phyloP scores from a whole-genome alignment of 2,329 filamentous ascomycete species.

The Aspergillus costaricaensis region DNA sequence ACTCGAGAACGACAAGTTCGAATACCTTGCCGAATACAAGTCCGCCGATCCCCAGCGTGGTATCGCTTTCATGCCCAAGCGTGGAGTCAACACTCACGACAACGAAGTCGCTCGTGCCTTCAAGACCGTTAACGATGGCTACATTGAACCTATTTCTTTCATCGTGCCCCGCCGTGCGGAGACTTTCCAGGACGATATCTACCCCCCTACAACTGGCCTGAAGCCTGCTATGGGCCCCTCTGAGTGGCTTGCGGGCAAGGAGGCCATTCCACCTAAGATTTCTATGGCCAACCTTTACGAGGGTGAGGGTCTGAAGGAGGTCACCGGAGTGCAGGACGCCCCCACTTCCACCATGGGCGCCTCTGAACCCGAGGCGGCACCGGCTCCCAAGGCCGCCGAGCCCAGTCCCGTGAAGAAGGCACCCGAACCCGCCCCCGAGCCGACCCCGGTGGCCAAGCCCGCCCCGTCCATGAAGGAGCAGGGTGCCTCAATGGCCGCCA shows the following conservation, averaged over 20 bases:
- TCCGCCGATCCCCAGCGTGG: constrained; percentile 94
- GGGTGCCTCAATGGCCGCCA: constrained; percentile 79
- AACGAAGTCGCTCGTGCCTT: constrained; percentile 95
- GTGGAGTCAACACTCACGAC: constrained; percentile 93
- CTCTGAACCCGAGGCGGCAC: constrained; percentile 53
- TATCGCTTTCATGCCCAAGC: constrained; percentile 90
- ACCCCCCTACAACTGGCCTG: constrained; percentile 76
- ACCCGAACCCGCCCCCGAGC: constrained; percentile 33
- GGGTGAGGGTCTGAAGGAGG: constrained; percentile 75
- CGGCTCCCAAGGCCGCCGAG: constrained; percentile 49
- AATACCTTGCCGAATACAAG: constrained; percentile 95
- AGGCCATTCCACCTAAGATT: constrained; percentile 83
- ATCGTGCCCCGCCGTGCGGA: constrained; percentile 92
- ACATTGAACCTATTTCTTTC: constrained; percentile 97
- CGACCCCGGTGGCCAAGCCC: constrained; percentile 46
- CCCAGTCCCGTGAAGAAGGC: constrained; percentile 37
- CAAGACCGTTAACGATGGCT: constrained; percentile 93
- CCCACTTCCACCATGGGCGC: constrained; percentile 35
- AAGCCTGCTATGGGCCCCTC: constrained; percentile 77
- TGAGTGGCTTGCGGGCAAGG: constrained; percentile 88
- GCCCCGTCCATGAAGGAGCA: constrained; percentile 79
- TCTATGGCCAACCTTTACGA: constrained; percentile 92
- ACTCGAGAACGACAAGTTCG: constrained; percentile 97
- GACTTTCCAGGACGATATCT: constrained; percentile 96
- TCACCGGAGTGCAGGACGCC: constrained; percentile 53